Percentiles rank a stretch among this genome's conserved stretches.
Conservation (phyloP, 1,284 basidiomycete species). For the Leccinum ambiguum region DNA sequence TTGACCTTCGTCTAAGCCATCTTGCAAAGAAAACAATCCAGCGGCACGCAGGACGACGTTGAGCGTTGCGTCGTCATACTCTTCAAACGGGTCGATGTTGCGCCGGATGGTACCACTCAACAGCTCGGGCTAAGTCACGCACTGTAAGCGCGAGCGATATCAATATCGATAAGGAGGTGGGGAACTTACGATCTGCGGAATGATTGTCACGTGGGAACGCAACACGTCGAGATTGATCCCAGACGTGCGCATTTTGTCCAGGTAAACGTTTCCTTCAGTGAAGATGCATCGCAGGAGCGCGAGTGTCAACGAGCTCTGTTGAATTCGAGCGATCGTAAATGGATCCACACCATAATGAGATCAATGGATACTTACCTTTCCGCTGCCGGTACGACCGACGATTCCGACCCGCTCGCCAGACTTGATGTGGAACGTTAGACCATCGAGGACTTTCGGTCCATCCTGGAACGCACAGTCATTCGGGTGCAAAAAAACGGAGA, state of each 20-base stretch:
- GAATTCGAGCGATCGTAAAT: too few species aligned
- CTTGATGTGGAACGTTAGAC: conserved; percentile 4
- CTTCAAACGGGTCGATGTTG: conserved; percentile 69
- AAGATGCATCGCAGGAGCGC: conserved; percentile 55
- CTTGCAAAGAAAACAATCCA: conserved; percentile 53
- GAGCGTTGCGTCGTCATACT: conserved; percentile 66
- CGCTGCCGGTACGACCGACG: conserved; percentile 8
- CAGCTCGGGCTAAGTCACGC: not conserved
- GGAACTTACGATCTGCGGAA: conserved; percentile 5
- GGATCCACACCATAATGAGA: not conserved
- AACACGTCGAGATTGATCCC: conserved; percentile 13
- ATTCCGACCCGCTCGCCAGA: conserved; percentile 3
- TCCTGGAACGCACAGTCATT: not conserved
- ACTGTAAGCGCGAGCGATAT: not conserved
- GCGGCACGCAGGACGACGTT: conserved; percentile 56
- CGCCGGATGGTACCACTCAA: conserved; percentile 51
- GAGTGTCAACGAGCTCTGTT: conserved; percentile 51
- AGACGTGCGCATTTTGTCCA: conserved; percentile 46
- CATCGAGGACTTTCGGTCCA: conserved; percentile 5
- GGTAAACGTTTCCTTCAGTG: conserved; percentile 55
- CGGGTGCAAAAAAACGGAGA: not conserved
- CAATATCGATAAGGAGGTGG: not conserved
- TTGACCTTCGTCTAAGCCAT: conserved; percentile 42
- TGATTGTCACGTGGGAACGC: conserved; percentile 8
- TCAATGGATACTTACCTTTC: conserved; percentile 7